Evolutionary conservation across 202 grass and related monocot species (phyloP).

Genomic region (Digitaria exilis): DNA sequence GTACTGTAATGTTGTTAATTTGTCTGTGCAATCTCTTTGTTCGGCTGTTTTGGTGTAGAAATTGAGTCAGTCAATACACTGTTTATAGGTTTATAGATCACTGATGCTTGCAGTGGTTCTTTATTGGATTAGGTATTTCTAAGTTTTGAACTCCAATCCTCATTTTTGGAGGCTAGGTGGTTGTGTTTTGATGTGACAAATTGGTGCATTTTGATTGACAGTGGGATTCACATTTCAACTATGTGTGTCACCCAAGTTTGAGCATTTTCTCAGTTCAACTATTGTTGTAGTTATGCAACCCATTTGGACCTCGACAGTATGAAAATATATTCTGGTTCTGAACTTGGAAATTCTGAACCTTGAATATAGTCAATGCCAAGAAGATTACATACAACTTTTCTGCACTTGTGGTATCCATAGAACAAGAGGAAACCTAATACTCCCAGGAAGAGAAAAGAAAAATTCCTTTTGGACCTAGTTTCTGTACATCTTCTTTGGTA

Average conservation of each 20-base stretch:
- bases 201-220: not conserved
- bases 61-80: not conserved
- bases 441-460: not conserved
- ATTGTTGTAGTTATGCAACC: not conserved
- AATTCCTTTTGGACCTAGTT: not conserved
- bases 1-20: not conserved
- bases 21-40: not conserved
- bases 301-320: not conserved
- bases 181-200: not conserved
- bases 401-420: not conserved
- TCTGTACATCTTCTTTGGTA: conserved; percentile 1
- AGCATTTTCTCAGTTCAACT: not conserved
- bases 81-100: not conserved
- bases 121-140: conserved; percentile 12
- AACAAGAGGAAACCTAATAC: not conserved
- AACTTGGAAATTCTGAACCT: not conserved
- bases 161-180: not conserved
- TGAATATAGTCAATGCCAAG: not conserved
- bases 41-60: not conserved
- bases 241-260: not conserved
- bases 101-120: not conserved
- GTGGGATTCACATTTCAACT: not conserved
- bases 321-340: not conserved
- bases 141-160: not conserved
- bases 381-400: not conserved